A percentile compares a stretch with the other conserved stretches of the same genome.
Evolutionary conservation across 306 rosid genomes (phyloP).

Genomic region (cucumber (Cucumis sativus)): Cucumber_9930_V3 NC_026661.2:22152501-22153000

Average conservation of each 20-base stretch:
- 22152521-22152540: neutral
- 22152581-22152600: conserved; percentile 13
- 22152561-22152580: conserved; percentile 13
- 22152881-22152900: conserved; percentile 25
- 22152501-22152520: neutral
- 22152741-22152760: conserved; percentile 6
- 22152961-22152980: conserved; percentile 17
- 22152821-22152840: neutral
- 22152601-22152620: conserved; percentile 23
- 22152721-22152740: conserved; percentile 2
- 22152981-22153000: conserved; percentile 13
- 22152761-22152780: conserved; percentile 18
- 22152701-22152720: conserved; percentile 9
- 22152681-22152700: conserved; percentile 13
- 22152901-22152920: conserved; percentile 11
- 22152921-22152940: conserved; percentile 40
- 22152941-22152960: conserved; percentile 12
- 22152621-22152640: neutral
- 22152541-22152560: conserved; percentile 13
- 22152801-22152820: neutral
- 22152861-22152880: conserved; percentile 17
- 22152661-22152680: neutral
- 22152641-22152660: neutral
- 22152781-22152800: neutral
- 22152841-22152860: conserved; percentile 18